Evolutionary conservation across 495 filamentous ascomycete genomes (phyloP), one percentile per base, ranked within the genome.

Genomic region (Xylaria acuta): DNA sequence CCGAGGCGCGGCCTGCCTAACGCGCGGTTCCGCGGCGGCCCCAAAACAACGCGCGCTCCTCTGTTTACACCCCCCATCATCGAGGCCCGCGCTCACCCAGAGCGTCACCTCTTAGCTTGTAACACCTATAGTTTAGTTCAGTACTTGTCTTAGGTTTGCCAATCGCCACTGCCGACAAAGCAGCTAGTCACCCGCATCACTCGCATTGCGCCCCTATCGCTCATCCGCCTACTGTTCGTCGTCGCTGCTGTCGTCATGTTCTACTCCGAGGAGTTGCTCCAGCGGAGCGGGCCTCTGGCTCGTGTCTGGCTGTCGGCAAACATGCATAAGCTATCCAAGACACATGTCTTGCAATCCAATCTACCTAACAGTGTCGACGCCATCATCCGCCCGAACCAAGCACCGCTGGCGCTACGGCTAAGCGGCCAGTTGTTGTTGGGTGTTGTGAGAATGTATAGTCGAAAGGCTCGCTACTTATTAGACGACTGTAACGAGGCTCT

Each of bases 241-340:
- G 82, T 80, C 75, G 63, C 76, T 86, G 84, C 80, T 75, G 64
- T 75, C 87, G 84, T 80, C 80, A 99, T 99, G 96, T 99, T 99
- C 85, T 99, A 97, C 83, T 97, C 96, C 30, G 95, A 97, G 85
- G 94, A 94, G 59, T 89, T 99, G 69, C 90, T 99, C 72, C 95
- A 94, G 67, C 96, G 97, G 90, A 97, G 94, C 64, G 96, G 97
- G 87, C 94, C 96, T 76, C 81, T 99, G 87, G 97, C 96, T 80
- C 93, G 95, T 77, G 96, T 97, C 83, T 98, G 96, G 96, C 89
- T 98, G 72, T 97, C 95, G 36, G 94, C 95, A 84, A 98, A 98
- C 83, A 84, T 97, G 75, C 94, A 94, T 87, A 98, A 97, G 82
- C 89, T 99, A 53, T 94, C 94, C 71, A 99, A 98, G 82, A 93